Base-by-base conservation (phyloP, 2,329 filamentous ascomycete species). In the Pyricularia sp. region DNA sequence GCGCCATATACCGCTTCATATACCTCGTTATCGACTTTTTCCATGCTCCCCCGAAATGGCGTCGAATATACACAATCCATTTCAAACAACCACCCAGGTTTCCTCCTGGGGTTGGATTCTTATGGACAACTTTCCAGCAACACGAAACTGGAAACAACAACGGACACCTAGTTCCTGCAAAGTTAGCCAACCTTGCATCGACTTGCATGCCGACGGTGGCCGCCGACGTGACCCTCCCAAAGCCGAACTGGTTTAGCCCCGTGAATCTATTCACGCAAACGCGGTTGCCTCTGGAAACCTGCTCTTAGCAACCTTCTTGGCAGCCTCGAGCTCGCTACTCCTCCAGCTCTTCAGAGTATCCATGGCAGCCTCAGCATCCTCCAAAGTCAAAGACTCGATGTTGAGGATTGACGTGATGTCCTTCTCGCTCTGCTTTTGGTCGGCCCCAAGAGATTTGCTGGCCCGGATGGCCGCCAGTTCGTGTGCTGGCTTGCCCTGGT, bases 401-500 rank as follows among this genome's bases (percentile, higher is more conserved):
- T 68, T 30, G 12, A 68, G 59, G 23, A 68, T 63, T 23, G 67
- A 64, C 31, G 55, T 17, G 31, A 68, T 33, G 23, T 90, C 85
- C 61, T 85, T 70, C 64, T 71, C 81, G 30, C 88, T 79, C 7
- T 83, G 83, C 59, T 84, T 79, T 14, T 74, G 78, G 4, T 84
- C 77, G 7, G 85, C 74, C 14, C 92, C 77, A 11, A 86, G 81
- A 23, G 59, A 33, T n/a, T 81, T 66, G 25, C 66, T 69, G 12
- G 69, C 84, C 69, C 85, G 85, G 68, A 92, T 84, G 50, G 83
- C 88, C 2, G 89, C 85, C 69, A 92, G 85, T 3, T 90, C 81
- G 75, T 92, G 88, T 20, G 81, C 72, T 6, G 86, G 81, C 76
- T 88, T 91, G 69, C 83, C 77, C 72, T 86, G 86, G 80, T 94